Evolutionary conservation across 2,329 filamentous ascomycete genomes (phyloP).

Genomic region (Calonectria fujianensis): DNA sequence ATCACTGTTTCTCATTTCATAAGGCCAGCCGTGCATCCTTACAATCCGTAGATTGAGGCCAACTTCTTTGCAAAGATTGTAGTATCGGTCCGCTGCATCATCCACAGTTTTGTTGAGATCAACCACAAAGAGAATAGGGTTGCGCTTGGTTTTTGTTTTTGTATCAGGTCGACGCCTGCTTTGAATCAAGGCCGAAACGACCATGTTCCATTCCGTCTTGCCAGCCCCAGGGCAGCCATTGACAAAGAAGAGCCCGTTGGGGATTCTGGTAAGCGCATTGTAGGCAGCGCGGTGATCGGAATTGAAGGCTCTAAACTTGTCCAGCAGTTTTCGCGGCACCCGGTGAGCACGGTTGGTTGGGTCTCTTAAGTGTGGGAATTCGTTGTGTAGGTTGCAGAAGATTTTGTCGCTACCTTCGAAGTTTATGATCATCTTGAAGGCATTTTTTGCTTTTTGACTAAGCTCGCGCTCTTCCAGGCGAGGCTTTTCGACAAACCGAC

Average conservation of each 20-base stretch:
- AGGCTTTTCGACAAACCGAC: constrained; percentile 50
- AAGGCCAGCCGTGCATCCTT: constrained; percentile 64
- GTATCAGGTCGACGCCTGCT: constrained; percentile 53
- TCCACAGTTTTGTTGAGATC: constrained; percentile 70
- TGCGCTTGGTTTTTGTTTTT: constrained; percentile 48
- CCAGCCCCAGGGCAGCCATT: constrained; percentile 69
- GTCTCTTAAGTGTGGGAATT: constrained; percentile 60
- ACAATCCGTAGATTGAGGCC: constrained; percentile 60
- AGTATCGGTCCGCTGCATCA: constrained; percentile 66
- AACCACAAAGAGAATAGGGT: constrained; percentile 66
- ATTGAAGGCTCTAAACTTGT: constrained; percentile 60
- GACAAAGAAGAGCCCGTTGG: constrained; percentile 66
- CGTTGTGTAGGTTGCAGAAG: constrained; percentile 50
- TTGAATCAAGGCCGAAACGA: constrained; percentile 63
- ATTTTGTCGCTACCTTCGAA: constrained; percentile 53
- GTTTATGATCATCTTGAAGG: constrained; percentile 59
- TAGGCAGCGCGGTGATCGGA: constrained; percentile 62
- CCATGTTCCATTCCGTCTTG: constrained; percentile 69
- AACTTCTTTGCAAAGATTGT: constrained; percentile 59
- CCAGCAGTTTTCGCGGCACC: constrained; percentile 53
- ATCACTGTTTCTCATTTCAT: constrained; percentile 58
- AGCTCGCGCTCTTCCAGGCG: constrained; percentile 46
- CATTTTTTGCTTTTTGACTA: constrained; percentile 49
- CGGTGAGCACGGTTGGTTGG: constrained; percentile 46
- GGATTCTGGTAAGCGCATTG: constrained; percentile 59